Percentiles rank a stretch among this genome's conserved stretches.
Evolutionary conservation across 202 grass and related monocot genomes (phyloP).

Genomic region (Hordeum pubiflorum): DNA sequence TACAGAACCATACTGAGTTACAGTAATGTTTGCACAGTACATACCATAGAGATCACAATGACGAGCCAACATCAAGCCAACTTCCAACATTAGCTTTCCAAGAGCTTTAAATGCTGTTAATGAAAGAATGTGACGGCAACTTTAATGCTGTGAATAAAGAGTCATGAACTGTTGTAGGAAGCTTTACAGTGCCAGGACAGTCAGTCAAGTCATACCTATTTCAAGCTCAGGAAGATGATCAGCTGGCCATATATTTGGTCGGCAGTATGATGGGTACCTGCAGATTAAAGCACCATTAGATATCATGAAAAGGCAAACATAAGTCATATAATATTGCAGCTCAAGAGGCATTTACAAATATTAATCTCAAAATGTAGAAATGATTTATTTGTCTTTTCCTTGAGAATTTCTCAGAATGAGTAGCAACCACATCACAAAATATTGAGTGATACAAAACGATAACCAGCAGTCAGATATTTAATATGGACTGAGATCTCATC

Average conservation of each 20-base stretch:
- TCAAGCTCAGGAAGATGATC: conserved; percentile 68
- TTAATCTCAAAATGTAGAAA: not conserved
- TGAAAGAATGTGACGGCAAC: not conserved
- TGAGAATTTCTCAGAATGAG: not conserved
- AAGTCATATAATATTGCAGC: not conserved
- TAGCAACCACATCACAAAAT: not conserved
- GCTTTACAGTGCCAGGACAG: not conserved
- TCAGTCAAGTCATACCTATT: conserved; percentile 41
- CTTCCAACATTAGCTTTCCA: conserved; percentile 79
- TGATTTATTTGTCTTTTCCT: not conserved
- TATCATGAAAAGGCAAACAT: not conserved
- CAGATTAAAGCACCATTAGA: not conserved
- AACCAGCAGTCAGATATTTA: not conserved
- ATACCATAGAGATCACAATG: conserved; percentile 85
- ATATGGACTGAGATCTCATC: not conserved
- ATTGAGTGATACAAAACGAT: not conserved
- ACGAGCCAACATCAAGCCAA: conserved; percentile 84
- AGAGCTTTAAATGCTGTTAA: conserved; percentile 79
- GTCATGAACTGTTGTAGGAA: not conserved
- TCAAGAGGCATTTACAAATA: not conserved
- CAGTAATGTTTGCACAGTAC: not conserved
- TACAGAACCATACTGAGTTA: not conserved
- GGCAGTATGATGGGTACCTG: conserved; percentile 92
- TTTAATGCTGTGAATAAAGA: not conserved
- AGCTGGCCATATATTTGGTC: conserved; percentile 78